phyloP scores from a whole-genome alignment of 768 basidiomycete species.

The Phanerochaete carnosa region DNA sequence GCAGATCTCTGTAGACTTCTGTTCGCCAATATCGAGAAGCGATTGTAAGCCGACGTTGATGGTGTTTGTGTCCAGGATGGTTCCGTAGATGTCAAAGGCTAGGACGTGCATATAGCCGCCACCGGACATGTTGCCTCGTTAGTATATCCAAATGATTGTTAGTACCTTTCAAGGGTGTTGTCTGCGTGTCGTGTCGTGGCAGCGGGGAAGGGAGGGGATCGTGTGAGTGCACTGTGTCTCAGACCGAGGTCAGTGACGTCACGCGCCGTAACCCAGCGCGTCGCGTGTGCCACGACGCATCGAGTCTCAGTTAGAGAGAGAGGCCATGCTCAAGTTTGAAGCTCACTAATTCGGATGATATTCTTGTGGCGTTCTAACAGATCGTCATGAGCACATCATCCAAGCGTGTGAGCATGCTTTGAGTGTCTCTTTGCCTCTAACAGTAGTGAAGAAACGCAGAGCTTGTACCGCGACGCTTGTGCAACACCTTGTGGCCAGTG shows the following conservation, averaged over 20 bases:
- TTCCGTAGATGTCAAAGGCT: constrained; percentile 32
- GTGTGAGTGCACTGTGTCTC: not conserved
- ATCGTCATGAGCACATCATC: too few relatives aligned
- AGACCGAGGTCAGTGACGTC: not conserved
- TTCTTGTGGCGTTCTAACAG: too few relatives aligned
- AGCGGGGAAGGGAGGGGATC: not conserved
- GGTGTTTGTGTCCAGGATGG: constrained; percentile 24
- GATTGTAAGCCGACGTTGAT: constrained; percentile 13
- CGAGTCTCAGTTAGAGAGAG: too few relatives aligned
- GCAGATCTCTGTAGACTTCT: constrained; percentile 12
- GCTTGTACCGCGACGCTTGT: too few relatives aligned
- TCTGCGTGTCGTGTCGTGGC: not conserved
- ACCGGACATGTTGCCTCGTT: not conserved
- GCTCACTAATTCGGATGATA: too few relatives aligned
- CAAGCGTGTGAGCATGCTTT: too few relatives aligned
- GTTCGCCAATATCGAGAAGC: constrained; percentile 1
- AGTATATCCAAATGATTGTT: not conserved
- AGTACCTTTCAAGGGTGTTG: not conserved
- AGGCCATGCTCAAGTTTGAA: too few relatives aligned
- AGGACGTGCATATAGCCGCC: constrained; percentile 11
- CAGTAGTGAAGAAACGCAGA: too few relatives aligned
- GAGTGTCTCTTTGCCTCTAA: too few relatives aligned
- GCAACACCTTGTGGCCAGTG: too few relatives aligned
- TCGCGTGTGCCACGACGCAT: too few relatives aligned
- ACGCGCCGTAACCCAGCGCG: too few relatives aligned